Evolutionary conservation across 1,139 yeast genomes (phyloP), one percentile per base, ranked within the genome.

Genomic region (Komagataea norvegica): DNA sequence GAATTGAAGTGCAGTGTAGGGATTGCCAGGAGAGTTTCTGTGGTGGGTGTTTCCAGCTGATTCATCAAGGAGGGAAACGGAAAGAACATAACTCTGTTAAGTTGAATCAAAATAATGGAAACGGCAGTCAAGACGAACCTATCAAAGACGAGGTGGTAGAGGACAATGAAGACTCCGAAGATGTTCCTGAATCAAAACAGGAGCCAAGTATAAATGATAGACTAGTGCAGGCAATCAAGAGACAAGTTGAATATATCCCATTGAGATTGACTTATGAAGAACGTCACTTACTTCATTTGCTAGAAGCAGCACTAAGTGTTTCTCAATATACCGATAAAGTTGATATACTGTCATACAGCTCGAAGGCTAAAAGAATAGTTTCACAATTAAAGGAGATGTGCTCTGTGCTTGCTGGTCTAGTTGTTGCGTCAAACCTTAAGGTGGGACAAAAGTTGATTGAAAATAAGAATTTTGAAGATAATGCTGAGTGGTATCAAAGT

Each of bases 271-370:
- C 81, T 0, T 61, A 64, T 36, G 82, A 77, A 31, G 91, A 81
- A 54, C 70, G 91, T 42, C 81, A 79, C 54, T 57, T 78, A 29
- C 58, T 81, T 36, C 65, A 81, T 38, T 58, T 81, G 32, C 58
- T 76, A 29, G 86, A 79, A 47, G 87, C 89, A 1, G 87, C 87
- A 1, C 60, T 81, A 37, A 74, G 78, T 47, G 91, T 81, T 5
- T 76, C 84, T 13, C 88, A 81, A 51, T 81, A 81, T 55, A 81
- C 88, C 0, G 88, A 81, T 53, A 73, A 76, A 48, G 84, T 81
- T 25, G 91, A 81, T 55, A 76, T 81, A 30, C 55, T 78, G 25
- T 65, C 80, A 2, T 77, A 78, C 49, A 65, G 74, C 6, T 74
- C 87, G 6, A 79, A 79, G 51, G 64, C 84, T 2, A 77, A 72